These are phyloP conservation scores for Sporothrix globosa DNA, from an alignment of 2,329 filamentous ascomycete species.

Conservation along the genomic window DNA sequence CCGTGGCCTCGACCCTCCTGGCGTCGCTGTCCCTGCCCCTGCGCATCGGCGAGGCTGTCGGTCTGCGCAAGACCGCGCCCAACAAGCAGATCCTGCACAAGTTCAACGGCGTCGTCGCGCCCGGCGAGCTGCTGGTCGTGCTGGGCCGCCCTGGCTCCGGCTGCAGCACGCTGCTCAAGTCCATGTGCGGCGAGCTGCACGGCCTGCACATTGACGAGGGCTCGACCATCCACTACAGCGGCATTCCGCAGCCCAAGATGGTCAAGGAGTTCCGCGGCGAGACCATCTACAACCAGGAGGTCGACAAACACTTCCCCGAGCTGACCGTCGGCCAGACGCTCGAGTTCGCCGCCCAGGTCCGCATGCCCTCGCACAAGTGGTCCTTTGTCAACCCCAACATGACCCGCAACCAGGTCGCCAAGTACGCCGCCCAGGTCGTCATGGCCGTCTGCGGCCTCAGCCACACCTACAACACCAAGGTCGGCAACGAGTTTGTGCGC, in stretches of 20 bases:
- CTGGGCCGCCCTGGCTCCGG: slow-evolving; percentile 61
- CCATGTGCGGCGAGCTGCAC: slow-evolving; percentile 69
- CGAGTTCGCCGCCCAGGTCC: slow-evolving; percentile 73
- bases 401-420: slow-evolving; percentile 55
- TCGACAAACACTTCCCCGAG: slow-evolving; percentile 79
- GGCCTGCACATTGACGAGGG: slow-evolving; percentile 50
- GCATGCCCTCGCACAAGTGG: slow-evolving; percentile 54
- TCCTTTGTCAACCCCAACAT: slow-evolving; percentile 62
- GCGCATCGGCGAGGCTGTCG: slow-evolving; percentile 53
- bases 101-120: slow-evolving; percentile 52
- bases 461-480: slow-evolving; percentile 71
- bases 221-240: slow-evolving; percentile 29
- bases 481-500: slow-evolving; percentile 69
- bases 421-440: slow-evolving; percentile 63
- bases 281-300: slow-evolving; percentile 72
- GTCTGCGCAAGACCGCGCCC: slow-evolving; percentile 61
- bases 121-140: slow-evolving; percentile 61
- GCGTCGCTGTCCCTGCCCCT: slow-evolving; percentile 54
- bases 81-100: slow-evolving; percentile 60
- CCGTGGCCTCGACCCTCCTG: slow-evolving; percentile 63
- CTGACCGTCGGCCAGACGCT: slow-evolving; percentile 78
- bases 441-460: slow-evolving; percentile 77
- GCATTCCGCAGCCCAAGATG: slow-evolving; percentile 30
- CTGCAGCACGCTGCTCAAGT: slow-evolving; percentile 61
- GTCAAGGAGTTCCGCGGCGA: slow-evolving; percentile 48